Percentiles rank a stretch among this genome's conserved stretches.
Evolutionary conservation across 345 rosid species (phyloP).

Genomic region (Moricandia moricandioides): DNA sequence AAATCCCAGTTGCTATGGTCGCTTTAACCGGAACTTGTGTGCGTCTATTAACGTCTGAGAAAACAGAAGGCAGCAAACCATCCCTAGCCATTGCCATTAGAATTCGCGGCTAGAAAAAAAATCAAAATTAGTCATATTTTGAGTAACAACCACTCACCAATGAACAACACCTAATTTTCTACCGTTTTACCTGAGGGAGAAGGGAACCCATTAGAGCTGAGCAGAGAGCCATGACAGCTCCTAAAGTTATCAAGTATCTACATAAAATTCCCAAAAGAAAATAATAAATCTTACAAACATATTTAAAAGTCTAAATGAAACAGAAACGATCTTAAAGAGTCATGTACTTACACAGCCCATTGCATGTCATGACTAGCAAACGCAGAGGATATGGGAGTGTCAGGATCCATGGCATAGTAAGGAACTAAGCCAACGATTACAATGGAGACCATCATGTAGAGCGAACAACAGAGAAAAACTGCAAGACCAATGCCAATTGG

Average conservation of each 20-base stretch:
- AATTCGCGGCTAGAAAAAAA: slow-evolving; percentile 56
- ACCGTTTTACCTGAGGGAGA: slow-evolving; percentile 82
- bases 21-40: slow-evolving; percentile 85
- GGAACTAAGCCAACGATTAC: slow-evolving; percentile 95
- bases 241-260: slow-evolving; percentile 80
- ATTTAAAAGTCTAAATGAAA: neutral
- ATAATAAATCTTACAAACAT: neutral
- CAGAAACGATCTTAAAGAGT: neutral
- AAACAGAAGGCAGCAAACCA: slow-evolving; percentile 80
- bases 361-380: slow-evolving; percentile 86
- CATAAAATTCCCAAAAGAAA: slow-evolving; percentile 23
- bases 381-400: slow-evolving; percentile 97
- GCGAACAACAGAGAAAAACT: slow-evolving; percentile 74
- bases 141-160: too few species aligned
- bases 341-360: slow-evolving; percentile 89
- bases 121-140: too few species aligned
- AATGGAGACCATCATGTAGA: slow-evolving; percentile 90
- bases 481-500: slow-evolving; percentile 91
- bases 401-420: slow-evolving; percentile 92
- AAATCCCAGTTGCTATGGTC: slow-evolving; percentile 64
- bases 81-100: slow-evolving; percentile 96
- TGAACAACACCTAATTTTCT: too few species aligned
- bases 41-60: slow-evolving; percentile 63
- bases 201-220: slow-evolving; percentile 91
- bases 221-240: slow-evolving; percentile 95